These are phyloP conservation scores for Dendrobium nobile DNA, from an alignment of 106 monocot species.

Conservation along the genomic window DNA sequence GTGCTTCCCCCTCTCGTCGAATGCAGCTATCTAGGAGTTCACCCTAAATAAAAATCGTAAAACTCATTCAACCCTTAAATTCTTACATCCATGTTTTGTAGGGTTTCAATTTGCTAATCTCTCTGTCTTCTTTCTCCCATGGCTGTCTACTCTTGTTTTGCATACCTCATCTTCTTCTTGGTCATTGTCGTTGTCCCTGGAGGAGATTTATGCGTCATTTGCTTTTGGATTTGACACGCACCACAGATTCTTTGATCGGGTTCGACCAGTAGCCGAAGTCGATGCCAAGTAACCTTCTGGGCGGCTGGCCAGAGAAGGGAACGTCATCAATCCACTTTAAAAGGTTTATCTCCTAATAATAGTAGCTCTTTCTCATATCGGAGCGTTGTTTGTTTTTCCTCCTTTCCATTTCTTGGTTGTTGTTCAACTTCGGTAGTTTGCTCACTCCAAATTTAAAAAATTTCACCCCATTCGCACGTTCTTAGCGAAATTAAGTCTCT, in stretches of 20 bases:
- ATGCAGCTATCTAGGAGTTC: too few relatives aligned
- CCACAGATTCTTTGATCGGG: constrained; percentile 70
- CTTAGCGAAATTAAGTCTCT: too few relatives aligned
- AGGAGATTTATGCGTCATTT: neutral
- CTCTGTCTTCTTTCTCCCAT: neutral
- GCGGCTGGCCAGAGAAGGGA: constrained; percentile 26
- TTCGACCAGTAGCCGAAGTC: constrained; percentile 48
- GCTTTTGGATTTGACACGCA: constrained; percentile 47
- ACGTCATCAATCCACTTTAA: neutral
- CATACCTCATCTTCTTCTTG: constrained; percentile 1
- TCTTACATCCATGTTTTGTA: neutral
- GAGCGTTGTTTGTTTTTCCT: too few relatives aligned
- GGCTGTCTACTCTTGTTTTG: neutral
- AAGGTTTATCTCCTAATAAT: too few relatives aligned
- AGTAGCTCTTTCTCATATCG: too few relatives aligned
- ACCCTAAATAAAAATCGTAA: too few relatives aligned
- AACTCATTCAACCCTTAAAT: neutral
- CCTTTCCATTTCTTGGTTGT: too few relatives aligned
- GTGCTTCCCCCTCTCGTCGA: too few relatives aligned
- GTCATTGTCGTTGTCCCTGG: neutral
- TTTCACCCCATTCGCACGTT: too few relatives aligned
- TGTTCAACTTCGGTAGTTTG: too few relatives aligned
- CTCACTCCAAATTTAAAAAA: too few relatives aligned
- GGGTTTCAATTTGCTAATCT: neutral
- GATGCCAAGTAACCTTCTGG: constrained; percentile 3